These are phyloP conservation scores for Hypericum androsaemum DNA, from an alignment of 345 rosid species.

Conservation along the genomic window DNA sequence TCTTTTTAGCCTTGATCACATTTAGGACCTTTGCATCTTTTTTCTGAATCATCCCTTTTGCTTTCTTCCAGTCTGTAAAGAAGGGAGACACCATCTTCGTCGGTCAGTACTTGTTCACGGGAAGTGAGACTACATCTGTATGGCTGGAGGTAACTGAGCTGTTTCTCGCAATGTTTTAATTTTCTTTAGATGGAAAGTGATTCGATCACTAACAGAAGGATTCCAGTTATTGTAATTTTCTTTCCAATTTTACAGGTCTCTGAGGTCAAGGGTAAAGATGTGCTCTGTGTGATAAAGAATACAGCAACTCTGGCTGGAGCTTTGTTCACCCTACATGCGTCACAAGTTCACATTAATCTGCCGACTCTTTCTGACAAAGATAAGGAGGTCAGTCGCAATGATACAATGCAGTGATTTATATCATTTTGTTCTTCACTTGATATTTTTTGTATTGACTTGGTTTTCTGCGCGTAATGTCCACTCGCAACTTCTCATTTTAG, in stretches of 20 bases:
- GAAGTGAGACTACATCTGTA: slow-evolving; percentile 95
- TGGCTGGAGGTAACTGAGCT: slow-evolving; percentile 76
- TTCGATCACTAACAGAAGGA: no score
- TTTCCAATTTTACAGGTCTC: slow-evolving; percentile 44
- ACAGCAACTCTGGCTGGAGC: slow-evolving; percentile 83
- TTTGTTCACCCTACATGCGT: slow-evolving; percentile 71
- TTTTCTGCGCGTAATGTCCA: neutral
- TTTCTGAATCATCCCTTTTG: slow-evolving; percentile 7
- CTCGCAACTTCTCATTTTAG: slow-evolving; percentile 28
- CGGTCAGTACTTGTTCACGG: slow-evolving; percentile 92
- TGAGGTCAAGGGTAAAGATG: slow-evolving; percentile 76
- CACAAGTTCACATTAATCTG: slow-evolving; percentile 78
- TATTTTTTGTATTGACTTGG: slow-evolving; percentile 6
- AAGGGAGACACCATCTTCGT: slow-evolving; percentile 86
- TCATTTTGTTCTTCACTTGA: neutral
- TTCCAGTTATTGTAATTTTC: no score
- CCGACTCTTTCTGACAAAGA: slow-evolving; percentile 88
- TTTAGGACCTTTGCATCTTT: no score
- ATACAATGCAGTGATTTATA: neutral
- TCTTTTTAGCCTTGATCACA: neutral
- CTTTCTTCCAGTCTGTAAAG: slow-evolving; percentile 65
- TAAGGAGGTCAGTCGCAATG: slow-evolving; percentile 51
- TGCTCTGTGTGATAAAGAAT: slow-evolving; percentile 76
- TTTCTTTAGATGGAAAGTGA: no score
- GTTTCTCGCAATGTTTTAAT: neutral